Percentiles rank a stretch among this genome's conserved stretches.
phyloP scores from a whole-genome alignment of 2,329 filamentous ascomycete genomes.

The Annulohypoxylon truncatum region DNA sequence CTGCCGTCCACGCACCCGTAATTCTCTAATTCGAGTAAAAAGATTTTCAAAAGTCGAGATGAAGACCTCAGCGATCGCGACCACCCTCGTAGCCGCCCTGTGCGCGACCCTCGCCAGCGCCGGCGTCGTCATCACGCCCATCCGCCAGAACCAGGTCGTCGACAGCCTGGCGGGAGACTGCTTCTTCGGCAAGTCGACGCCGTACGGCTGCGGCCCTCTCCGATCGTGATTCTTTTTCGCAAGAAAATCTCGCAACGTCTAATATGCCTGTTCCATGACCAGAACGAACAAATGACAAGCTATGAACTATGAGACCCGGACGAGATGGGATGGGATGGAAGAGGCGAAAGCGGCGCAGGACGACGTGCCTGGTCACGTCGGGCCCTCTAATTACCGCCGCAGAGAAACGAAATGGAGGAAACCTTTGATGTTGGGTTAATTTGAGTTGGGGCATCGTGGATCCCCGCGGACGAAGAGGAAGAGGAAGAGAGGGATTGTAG shows the following conservation, averaged over 20 bases:
- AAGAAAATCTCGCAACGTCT: background rate
- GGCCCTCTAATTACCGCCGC: background rate
- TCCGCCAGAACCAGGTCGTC: slow-evolving; percentile 64
- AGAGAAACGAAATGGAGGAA: slow-evolving; percentile 3
- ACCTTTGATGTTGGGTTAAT: slow-evolving; percentile 30
- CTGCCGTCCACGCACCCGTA: too few species aligned
- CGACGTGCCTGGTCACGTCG: background rate
- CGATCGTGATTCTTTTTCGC: slow-evolving; percentile 17
- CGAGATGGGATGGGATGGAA: background rate
- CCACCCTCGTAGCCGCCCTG: slow-evolving; percentile 58
- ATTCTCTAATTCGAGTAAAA: slow-evolving; percentile 1
- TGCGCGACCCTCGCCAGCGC: slow-evolving; percentile 61
- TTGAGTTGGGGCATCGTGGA: background rate
- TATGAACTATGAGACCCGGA: background rate
- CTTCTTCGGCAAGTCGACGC: slow-evolving; percentile 66
- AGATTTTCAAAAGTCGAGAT: slow-evolving; percentile 52
- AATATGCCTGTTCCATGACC: background rate
- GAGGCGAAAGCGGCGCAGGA: slow-evolving; percentile 5
- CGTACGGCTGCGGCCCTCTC: slow-evolving; percentile 62
- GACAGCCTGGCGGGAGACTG: slow-evolving; percentile 62
- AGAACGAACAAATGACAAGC: too few species aligned
- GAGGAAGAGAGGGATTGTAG: background rate
- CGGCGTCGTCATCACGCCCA: slow-evolving; percentile 67
- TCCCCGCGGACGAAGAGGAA: background rate
- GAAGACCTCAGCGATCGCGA: slow-evolving; percentile 53